phyloP scores from a whole-genome alignment of 192 early-diverging fungal species.

The Geranomyces michiganensis region DNA sequence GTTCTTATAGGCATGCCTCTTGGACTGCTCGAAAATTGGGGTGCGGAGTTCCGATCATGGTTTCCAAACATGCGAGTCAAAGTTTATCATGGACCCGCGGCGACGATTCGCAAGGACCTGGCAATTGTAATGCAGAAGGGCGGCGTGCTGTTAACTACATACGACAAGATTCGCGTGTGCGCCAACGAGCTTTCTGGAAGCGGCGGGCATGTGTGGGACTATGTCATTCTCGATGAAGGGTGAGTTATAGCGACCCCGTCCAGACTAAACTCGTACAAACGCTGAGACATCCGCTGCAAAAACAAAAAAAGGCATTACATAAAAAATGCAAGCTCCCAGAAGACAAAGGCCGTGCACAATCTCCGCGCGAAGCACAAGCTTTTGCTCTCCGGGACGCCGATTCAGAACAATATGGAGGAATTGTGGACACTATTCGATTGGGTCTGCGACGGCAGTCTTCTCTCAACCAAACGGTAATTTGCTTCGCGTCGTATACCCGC shows the following conservation, averaged over 20 bases:
- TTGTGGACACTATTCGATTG: constrained; percentile 31
- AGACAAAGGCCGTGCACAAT: constrained; percentile 17
- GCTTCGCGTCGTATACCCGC: no score
- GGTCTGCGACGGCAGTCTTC: constrained; percentile 26
- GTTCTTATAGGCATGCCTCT: constrained; percentile 32
- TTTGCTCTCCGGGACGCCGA: constrained; percentile 26
- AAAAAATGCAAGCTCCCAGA: constrained; percentile 27
- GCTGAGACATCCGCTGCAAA: neutral
- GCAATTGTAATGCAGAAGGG: constrained; percentile 26
- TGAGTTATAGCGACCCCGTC: no score
- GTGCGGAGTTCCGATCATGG: constrained; percentile 26
- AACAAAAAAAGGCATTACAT: constrained; percentile 28
- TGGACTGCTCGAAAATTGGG: constrained; percentile 35
- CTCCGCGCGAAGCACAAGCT: constrained; percentile 23
- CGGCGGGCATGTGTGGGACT: constrained; percentile 26
- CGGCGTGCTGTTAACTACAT: constrained; percentile 32
- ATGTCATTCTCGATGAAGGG: constrained; percentile 24
- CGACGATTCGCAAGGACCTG: constrained; percentile 20
- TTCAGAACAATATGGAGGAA: constrained; percentile 37
- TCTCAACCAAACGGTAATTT: constrained; percentile 6
- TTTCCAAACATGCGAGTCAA: constrained; percentile 27
- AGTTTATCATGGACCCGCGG: constrained; percentile 27
- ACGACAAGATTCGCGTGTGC: constrained; percentile 26
- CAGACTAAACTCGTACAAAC: no score
- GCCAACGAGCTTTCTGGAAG: neutral